A percentile compares a stretch with the other conserved stretches of the same genome.
Conservation (phyloP, 164 flowering plant genomes). For the Warburgia ugandensis region DNA sequence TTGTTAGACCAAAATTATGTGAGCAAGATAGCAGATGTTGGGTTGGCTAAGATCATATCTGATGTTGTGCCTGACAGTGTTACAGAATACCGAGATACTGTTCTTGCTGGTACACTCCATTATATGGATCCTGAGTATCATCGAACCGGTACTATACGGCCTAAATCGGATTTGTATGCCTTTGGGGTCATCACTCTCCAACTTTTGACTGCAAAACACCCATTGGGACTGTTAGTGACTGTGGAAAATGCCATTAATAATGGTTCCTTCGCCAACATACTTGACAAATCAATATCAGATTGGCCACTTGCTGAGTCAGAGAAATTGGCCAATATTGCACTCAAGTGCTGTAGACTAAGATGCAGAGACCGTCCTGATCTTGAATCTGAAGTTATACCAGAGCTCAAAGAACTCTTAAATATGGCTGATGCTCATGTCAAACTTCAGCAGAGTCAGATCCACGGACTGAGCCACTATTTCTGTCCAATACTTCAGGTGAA, state of each 20-base stretch:
- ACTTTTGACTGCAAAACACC: constrained; percentile 47
- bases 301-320: constrained; percentile 73
- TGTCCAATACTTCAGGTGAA: constrained; percentile 85
- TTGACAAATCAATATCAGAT: constrained; percentile 55
- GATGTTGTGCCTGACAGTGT: constrained; percentile 63
- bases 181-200: constrained; percentile 71
- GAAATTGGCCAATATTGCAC: constrained; percentile 51
- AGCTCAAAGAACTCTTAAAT: constrained; percentile 49
- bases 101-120: constrained; percentile 62
- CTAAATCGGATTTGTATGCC: constrained; percentile 82
- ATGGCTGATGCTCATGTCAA: constrained; percentile 33
- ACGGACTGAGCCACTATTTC: constrained; percentile 60
- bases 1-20: constrained; percentile 55
- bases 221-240: constrained; percentile 39
- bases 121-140: constrained; percentile 96
- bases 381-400: constrained; percentile 57
- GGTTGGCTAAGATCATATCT: constrained; percentile 59
- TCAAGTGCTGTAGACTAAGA: constrained; percentile 52
- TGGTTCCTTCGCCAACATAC: constrained; percentile 34
- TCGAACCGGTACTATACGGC: constrained; percentile 77
- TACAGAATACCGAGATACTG: constrained; percentile 55
- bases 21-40: constrained; percentile 83
- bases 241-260: constrained; percentile 44
- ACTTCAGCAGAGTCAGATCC: constrained; percentile 17
- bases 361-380: constrained; percentile 91